Percentiles rank a stretch among this genome's conserved stretches.
Evolutionary conservation across 1,284 basidiomycete genomes (phyloP).

Genomic region (Pisolithus thermaeus): DNA sequence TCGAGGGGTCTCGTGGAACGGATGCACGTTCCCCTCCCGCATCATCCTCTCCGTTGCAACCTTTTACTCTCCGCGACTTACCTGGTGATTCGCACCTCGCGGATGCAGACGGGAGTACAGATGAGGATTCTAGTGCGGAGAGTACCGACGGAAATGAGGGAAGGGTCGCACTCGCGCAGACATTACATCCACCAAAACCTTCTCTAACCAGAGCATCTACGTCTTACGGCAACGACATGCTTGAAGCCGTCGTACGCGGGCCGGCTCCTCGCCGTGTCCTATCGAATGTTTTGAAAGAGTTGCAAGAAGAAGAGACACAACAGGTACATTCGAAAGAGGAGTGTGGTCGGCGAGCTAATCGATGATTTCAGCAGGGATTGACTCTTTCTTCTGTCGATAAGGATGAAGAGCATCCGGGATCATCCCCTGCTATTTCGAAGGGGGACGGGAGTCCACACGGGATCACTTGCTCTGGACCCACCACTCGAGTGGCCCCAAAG

Average conservation of each 20-base stretch:
- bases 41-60: neutral
- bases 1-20: neutral
- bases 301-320: slow-evolving; percentile 21
- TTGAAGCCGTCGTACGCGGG: slow-evolving; percentile 46
- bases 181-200: neutral
- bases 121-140: slow-evolving; percentile 32
- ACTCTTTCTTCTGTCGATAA: slow-evolving; percentile 16
- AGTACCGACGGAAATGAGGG: slow-evolving; percentile 20
- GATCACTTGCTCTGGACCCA: neutral
- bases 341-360: slow-evolving; percentile 3
- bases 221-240: slow-evolving; percentile 28
- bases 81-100: slow-evolving; percentile 21
- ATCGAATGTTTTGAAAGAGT: slow-evolving; percentile 11
- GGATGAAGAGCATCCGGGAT: slow-evolving; percentile 16
- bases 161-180: slow-evolving; percentile 7
- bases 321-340: slow-evolving; percentile 30
- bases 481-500: neutral
- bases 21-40: neutral
- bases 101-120: slow-evolving; percentile 26
- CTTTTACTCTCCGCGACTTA: slow-evolving; percentile 9
- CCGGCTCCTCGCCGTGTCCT: slow-evolving; percentile 26
- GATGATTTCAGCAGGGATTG: slow-evolving; percentile 3
- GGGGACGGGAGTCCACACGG: neutral
- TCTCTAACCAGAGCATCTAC: slow-evolving; percentile 4
- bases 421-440: slow-evolving; percentile 6